Evolutionary conservation across 768 basidiomycete species (phyloP).

Genomic region (Hypsizygus marmoreus): DNA sequence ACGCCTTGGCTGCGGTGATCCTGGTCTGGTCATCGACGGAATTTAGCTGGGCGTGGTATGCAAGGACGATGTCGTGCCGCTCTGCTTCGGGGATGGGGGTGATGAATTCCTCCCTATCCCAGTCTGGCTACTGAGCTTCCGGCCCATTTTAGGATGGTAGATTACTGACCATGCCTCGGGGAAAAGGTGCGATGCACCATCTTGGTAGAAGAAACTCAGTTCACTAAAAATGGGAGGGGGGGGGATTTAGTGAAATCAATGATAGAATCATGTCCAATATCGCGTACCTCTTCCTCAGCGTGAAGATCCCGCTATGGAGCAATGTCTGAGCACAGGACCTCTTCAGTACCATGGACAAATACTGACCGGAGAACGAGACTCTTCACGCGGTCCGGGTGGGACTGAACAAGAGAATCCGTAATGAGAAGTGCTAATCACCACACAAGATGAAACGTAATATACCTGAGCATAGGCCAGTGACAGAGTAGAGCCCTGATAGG

Average conservation of each 20-base stretch:
- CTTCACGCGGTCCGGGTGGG: conserved; percentile 80
- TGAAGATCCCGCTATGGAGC: conserved; percentile 77
- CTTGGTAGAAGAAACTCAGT: conserved; percentile 91
- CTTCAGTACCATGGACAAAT: background rate
- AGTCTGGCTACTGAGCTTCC: background rate
- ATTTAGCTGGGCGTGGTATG: conserved; percentile 82
- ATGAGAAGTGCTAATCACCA: background rate
- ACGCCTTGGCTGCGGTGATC: conserved; percentile 75
- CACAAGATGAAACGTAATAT: conserved; percentile 1
- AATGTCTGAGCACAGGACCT: too few relatives aligned
- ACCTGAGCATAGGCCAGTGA: conserved; percentile 87
- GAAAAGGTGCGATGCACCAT: conserved; percentile 79
- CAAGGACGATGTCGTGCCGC: conserved; percentile 76
- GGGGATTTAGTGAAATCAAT: background rate
- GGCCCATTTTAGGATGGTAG: background rate
- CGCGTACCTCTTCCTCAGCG: conserved; percentile 70
- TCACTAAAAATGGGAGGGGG: conserved; percentile 45
- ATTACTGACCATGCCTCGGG: conserved; percentile 77
- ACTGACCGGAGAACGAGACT: conserved; percentile 73
- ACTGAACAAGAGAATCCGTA: conserved; percentile 36
- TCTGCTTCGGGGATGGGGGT: conserved; percentile 80
- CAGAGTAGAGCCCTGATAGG: conserved; percentile 76
- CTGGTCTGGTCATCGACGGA: conserved; percentile 68
- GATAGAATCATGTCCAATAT: background rate
- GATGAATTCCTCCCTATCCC: conserved; percentile 79